Percentiles rank a stretch among this genome's conserved stretches.
Conservation (phyloP, 257 asterid genomes). For the Solanum boliviense region DNA sequence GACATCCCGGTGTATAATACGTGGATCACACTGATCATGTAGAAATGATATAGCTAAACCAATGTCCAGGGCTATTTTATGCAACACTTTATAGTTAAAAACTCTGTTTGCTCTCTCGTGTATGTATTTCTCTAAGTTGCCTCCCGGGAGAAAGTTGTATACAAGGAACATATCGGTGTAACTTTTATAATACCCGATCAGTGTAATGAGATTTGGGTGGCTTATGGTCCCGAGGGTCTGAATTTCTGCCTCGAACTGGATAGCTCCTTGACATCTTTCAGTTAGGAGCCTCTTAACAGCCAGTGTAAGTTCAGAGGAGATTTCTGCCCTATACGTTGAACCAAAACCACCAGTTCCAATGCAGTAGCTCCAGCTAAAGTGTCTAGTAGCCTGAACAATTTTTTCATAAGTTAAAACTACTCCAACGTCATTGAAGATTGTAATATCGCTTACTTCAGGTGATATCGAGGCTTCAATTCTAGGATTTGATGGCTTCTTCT, state of each 20-base stretch:
- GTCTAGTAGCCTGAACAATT: constrained; percentile 65
- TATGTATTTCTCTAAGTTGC: constrained; percentile 69
- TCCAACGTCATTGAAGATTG: constrained; percentile 60
- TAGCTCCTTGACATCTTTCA: constrained; percentile 55
- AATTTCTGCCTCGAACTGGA: constrained; percentile 75
- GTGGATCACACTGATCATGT: constrained; percentile 78
- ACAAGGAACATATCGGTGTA: constrained; percentile 78
- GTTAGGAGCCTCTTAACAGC: constrained; percentile 72
- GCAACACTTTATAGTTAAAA: constrained; percentile 68
- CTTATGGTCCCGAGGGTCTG: constrained; percentile 62
- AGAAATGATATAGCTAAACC: constrained; percentile 67
- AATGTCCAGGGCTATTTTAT: constrained; percentile 78
- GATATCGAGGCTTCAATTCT: constrained; percentile 53
- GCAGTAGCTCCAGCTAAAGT: constrained; percentile 72
- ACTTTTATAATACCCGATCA: constrained; percentile 77
- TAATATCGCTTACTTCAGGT: constrained; percentile 43
- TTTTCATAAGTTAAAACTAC: constrained; percentile 62
- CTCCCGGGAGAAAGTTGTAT: constrained; percentile 68
- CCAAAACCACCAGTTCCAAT: constrained; percentile 94
- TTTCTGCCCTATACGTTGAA: constrained; percentile 83
- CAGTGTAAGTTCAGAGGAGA: constrained; percentile 63
- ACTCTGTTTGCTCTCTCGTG: constrained; percentile 61
- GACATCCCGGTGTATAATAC: constrained; percentile 86
- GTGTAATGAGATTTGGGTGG: constrained; percentile 69
- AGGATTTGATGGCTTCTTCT: constrained; percentile 56